A percentile compares a stretch with the other conserved stretches of the same genome.
Evolutionary conservation across 2,329 filamentous ascomycete species (phyloP).

Genomic region (Calonectria multiphialidica): DNA sequence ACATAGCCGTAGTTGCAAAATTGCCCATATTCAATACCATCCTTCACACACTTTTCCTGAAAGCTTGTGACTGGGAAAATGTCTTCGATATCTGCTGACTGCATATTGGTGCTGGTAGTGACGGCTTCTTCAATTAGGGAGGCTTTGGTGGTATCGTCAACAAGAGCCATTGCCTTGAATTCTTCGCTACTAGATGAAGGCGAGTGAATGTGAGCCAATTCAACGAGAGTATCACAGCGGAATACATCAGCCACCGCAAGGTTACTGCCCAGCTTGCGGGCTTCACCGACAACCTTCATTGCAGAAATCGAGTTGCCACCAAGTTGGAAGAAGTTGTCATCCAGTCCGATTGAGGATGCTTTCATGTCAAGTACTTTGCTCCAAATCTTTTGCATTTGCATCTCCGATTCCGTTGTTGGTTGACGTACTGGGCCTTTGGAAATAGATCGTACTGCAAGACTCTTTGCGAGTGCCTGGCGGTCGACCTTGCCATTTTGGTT

Average conservation of each 20-base stretch:
- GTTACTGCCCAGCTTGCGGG: slow-evolving; percentile 12
- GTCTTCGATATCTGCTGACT: slow-evolving; percentile 18
- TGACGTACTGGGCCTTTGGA: neutral
- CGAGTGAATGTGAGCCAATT: neutral
- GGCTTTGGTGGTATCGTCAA: slow-evolving; percentile 16
- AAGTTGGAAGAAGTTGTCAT: slow-evolving; percentile 43
- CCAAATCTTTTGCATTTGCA: slow-evolving; percentile 25
- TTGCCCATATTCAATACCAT: slow-evolving; percentile 18
- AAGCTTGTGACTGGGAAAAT: slow-evolving; percentile 31
- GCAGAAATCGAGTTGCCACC: slow-evolving; percentile 44
- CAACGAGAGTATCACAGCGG: neutral
- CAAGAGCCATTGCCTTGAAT: slow-evolving; percentile 2
- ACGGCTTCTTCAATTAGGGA: slow-evolving; percentile 17
- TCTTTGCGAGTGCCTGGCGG: neutral
- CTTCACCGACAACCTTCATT: slow-evolving; percentile 35
- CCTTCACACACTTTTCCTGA: slow-evolving; percentile 22
- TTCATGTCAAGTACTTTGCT: slow-evolving; percentile 24
- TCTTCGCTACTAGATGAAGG: slow-evolving; percentile 24
- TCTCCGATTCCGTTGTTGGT: neutral
- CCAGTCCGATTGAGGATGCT: slow-evolving; percentile 43
- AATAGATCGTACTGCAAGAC: neutral
- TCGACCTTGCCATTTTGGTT: neutral
- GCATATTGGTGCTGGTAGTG: neutral
- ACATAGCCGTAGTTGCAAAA: slow-evolving; percentile 39
- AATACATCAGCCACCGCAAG: slow-evolving; percentile 26